A percentile compares a stretch with the other conserved stretches of the same genome.
These are phyloP conservation scores for Obelidium mucronatum DNA, from an alignment of 192 early-diverging fungal genomes.

Conservation along the genomic window DNA sequence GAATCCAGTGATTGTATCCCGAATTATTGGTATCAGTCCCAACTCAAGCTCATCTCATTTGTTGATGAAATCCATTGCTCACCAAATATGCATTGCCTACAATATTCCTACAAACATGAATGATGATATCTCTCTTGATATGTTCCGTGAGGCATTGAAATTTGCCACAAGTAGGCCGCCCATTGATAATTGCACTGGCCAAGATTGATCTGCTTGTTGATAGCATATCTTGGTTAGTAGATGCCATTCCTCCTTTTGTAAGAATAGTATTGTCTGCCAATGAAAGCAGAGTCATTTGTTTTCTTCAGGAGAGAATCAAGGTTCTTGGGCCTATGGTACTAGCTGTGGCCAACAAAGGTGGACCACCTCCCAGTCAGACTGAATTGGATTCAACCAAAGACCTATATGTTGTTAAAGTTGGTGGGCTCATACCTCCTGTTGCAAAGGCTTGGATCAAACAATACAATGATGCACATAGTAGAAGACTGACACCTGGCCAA, in stretches of 20 bases:
- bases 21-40: slow-evolving; percentile 24
- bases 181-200: slow-evolving; percentile 16
- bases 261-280: slow-evolving; percentile 11
- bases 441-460: slow-evolving; percentile 22
- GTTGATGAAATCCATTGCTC: slow-evolving; percentile 29
- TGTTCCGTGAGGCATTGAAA: slow-evolving; percentile 21
- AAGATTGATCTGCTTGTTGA: slow-evolving; percentile 17
- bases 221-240: slow-evolving; percentile 31
- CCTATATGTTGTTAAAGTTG: slow-evolving; percentile 13
- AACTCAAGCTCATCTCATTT: background rate
- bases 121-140: slow-evolving; percentile 16
- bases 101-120: background rate
- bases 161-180: slow-evolving; percentile 23
- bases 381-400: slow-evolving; percentile 17
- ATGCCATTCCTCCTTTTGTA: slow-evolving; percentile 30
- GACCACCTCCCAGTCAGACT: background rate
- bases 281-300: background rate
- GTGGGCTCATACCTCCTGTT: slow-evolving; percentile 29
- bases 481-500: slow-evolving; percentile 13
- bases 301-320: slow-evolving; percentile 14
- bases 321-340: background rate
- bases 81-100: slow-evolving; percentile 32
- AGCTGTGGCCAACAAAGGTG: background rate
- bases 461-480: background rate
- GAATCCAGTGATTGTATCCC: slow-evolving; percentile 27